Evolutionary conservation across 2,329 filamentous ascomycete species (phyloP).

Genomic region (Epichloe gansuensis): DNA sequence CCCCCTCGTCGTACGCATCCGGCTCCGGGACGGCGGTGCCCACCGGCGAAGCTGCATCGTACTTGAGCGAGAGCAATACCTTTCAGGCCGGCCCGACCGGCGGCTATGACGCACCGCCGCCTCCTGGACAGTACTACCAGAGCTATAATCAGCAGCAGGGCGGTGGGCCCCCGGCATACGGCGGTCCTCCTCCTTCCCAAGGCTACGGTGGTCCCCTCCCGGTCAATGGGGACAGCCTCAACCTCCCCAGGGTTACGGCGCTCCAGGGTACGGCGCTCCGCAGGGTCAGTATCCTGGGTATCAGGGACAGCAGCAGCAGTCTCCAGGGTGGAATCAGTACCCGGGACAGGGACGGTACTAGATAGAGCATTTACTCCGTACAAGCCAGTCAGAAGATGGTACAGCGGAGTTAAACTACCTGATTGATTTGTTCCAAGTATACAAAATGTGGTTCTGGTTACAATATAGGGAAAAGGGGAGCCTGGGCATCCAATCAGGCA

Average conservation of each 20-base stretch:
- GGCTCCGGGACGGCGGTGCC: conserved; percentile 11
- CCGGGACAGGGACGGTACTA: conserved; percentile 22
- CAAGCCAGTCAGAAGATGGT: too few species aligned
- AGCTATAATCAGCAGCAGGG: conserved; percentile 18
- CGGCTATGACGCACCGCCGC: conserved; percentile 21
- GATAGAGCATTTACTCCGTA: background rate
- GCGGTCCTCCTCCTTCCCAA: conserved; percentile 10
- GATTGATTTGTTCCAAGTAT: too few species aligned
- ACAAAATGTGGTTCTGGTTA: too few species aligned
- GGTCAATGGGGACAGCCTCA: conserved; percentile 9
- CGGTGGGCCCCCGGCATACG: conserved; percentile 7
- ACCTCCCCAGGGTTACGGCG: conserved; percentile 11
- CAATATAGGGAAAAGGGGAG: too few species aligned
- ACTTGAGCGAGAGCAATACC: conserved; percentile 10
- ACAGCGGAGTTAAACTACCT: too few species aligned
- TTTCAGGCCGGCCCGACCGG: conserved; percentile 14
- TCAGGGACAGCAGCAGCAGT: conserved; percentile 11
- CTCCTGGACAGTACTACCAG: conserved; percentile 19
- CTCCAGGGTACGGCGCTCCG: conserved; percentile 12
- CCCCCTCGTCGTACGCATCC: conserved; percentile 18
- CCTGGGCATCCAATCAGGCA: too few species aligned
- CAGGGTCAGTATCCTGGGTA: conserved; percentile 14
- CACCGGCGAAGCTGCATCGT: conserved; percentile 26
- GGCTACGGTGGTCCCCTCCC: conserved; percentile 11
- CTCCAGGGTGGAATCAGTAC: conserved; percentile 23